Evolutionary conservation across 768 basidiomycete species (phyloP).

Genomic region (Neoboletus subvelutipes): DNA sequence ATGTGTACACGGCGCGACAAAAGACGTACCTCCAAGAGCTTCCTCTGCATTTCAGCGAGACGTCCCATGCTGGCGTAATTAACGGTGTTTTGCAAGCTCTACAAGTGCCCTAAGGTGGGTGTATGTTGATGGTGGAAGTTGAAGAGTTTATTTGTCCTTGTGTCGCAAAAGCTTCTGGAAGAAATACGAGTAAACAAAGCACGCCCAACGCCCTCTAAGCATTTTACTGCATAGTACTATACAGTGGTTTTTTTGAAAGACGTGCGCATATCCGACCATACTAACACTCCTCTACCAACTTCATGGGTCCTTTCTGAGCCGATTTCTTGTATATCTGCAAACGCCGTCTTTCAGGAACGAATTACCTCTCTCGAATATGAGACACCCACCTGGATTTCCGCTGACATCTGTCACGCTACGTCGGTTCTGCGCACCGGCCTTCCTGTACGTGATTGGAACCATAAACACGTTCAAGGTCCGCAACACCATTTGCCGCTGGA

Average conservation of each 20-base stretch:
- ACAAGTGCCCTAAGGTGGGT: background rate
- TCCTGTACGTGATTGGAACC: background rate
- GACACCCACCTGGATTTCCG: slow-evolving; percentile 19
- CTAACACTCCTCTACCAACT: background rate
- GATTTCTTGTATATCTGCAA: background rate
- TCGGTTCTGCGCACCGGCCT: background rate
- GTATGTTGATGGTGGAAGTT: slow-evolving; percentile 7
- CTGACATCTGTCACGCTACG: background rate
- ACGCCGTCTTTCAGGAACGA: background rate
- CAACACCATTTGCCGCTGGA: background rate
- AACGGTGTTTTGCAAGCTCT: slow-evolving; percentile 3
- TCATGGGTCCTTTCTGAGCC: background rate
- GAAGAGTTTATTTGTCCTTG: slow-evolving; percentile 28
- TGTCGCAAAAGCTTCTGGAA: slow-evolving; percentile 28
- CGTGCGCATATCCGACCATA: too few relatives aligned
- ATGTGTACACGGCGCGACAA: slow-evolving; percentile 16
- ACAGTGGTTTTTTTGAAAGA: background rate
- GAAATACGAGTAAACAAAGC: slow-evolving; percentile 27
- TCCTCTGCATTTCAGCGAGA: slow-evolving; percentile 96
- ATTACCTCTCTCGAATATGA: background rate
- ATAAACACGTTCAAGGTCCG: slow-evolving; percentile 8
- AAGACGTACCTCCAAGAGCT: slow-evolving; percentile 71
- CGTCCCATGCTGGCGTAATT: slow-evolving; percentile 69
- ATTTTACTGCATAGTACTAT: background rate
- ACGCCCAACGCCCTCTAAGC: background rate